Evolutionary conservation across 2,329 filamentous ascomycete species (phyloP), one percentile per base, ranked within the genome.

Genomic region (Xylariaceae sp.): DNA sequence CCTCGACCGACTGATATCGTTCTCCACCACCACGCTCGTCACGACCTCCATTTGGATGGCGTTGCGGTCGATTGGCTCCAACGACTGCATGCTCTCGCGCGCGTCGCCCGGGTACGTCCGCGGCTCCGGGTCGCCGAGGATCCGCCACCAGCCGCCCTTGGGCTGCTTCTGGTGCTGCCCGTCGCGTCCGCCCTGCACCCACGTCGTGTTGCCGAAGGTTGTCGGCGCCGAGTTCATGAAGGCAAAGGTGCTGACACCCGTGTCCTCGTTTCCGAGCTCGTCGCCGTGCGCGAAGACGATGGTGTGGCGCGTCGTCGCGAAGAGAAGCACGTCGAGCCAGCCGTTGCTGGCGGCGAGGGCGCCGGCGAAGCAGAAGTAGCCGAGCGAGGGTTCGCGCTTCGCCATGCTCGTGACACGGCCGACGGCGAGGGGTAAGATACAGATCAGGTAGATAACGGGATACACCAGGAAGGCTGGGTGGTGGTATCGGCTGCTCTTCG

Each of bases 401-500:
- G 81, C 78, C 81, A 89, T 87, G 17, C 79, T 80, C 13, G 81
- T 80, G 67, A 89, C 85, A 60, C 87, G 82, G 11, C 85, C 84
- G 0, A 82, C 77, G 3, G 86, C 85, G 0, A 90, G 76, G 0
- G 87, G 87, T 0, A 86, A 77, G 0, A 87, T 89, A 68, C 87
- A 87, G n/a, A 87, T 66, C 5, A 88, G 78, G 69, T 89, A 89
- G 63, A 89, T 85, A 64, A 87, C 68, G 0, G 87, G 87, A 61
- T 90, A 90, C 6, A 88, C 77, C 35, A 88, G 83, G 62, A 88
- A 84, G 7, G 82, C 77, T 4, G 78, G 78, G 61, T 81, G 72
- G 23, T 63, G 72, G 44, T 63, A 57, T 7, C 53, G 53, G n/a
- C 34, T 59, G 48, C 52, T 53, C 8, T 53, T 56, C 9, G 47